Conservation (phyloP, 1,284 basidiomycete species). For the Stygiomarasmius scandens region DNA sequence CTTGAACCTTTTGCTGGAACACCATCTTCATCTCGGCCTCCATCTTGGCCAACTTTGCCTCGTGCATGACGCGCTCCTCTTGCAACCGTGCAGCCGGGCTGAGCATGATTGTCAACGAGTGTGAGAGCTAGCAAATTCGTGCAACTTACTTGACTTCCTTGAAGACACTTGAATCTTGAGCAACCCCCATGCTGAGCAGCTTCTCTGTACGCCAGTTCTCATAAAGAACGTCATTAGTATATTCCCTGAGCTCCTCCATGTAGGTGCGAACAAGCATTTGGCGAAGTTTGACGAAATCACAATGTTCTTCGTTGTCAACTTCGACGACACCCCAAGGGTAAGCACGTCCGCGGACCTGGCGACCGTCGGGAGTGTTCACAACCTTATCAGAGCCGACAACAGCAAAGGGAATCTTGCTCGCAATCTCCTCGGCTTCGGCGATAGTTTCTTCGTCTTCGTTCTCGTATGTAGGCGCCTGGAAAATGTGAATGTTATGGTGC, state of each 20-base stretch:
- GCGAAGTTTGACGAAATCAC: conserved; percentile 96
- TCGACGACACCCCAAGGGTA: conserved; percentile 99
- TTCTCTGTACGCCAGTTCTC: conserved; percentile 98
- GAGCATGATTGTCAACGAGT: conserved; percentile 16
- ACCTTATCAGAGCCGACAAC: conserved; percentile 90
- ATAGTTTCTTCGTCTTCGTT: conserved; percentile 97
- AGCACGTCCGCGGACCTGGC: conserved; percentile 86
- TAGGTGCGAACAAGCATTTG: conserved; percentile 98
- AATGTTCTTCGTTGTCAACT: conserved; percentile 97
- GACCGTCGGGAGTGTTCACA: conserved; percentile 83
- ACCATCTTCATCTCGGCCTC: conserved; percentile 99
- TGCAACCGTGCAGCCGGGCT: conserved; percentile 94
- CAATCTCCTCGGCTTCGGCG: conserved; percentile 94
- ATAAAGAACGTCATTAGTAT: conserved; percentile 91
- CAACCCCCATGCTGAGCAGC: conserved; percentile 91
- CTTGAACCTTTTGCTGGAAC: conserved; percentile 98
- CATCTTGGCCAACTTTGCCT: conserved; percentile 97
- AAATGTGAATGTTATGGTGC: conserved; percentile 93
- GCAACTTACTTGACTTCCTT: conserved; percentile 92
- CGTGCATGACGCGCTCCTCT: conserved; percentile 91
- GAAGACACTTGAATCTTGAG: conserved; percentile 95
- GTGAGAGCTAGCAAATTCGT: neutral
- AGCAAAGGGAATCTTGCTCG: conserved; percentile 96
- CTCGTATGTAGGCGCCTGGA: conserved; percentile 93
- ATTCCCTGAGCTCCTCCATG: conserved; percentile 97